Conservation (phyloP, 2,329 filamentous ascomycete species). For the Pseudogymnoascus pannorum region DNA sequence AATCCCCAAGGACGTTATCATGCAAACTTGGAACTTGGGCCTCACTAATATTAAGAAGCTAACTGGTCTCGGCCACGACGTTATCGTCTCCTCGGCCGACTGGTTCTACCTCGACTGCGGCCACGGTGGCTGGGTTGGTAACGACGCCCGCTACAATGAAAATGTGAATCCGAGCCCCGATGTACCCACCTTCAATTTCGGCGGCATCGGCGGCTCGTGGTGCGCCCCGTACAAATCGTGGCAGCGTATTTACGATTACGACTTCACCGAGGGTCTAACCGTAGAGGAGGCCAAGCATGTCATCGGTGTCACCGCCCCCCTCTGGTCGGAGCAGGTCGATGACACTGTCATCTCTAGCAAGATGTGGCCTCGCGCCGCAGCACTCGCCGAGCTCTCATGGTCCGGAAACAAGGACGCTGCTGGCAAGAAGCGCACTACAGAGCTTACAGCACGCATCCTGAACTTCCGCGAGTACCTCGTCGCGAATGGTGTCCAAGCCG, state of each 20-base stretch:
- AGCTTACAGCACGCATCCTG: slow-evolving; percentile 47
- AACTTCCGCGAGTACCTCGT: slow-evolving; percentile 55
- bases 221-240: slow-evolving; percentile 74
- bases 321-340: slow-evolving; percentile 75
- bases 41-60: slow-evolving; percentile 52
- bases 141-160: slow-evolving; percentile 49
- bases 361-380: slow-evolving; percentile 68
- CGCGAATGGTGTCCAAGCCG: slow-evolving; percentile 44
- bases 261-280: slow-evolving; percentile 59
- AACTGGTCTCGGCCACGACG: slow-evolving; percentile 56
- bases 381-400: slow-evolving; percentile 72
- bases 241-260: slow-evolving; percentile 71
- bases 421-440: slow-evolving; percentile 57
- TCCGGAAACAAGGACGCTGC: slow-evolving; percentile 57
- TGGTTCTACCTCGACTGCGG: slow-evolving; percentile 80
- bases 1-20: slow-evolving; percentile 60
- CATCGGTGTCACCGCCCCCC: slow-evolving; percentile 68
- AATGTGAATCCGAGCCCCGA: slow-evolving; percentile 53
- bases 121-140: slow-evolving; percentile 63
- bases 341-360: slow-evolving; percentile 62
- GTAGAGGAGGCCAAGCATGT: slow-evolving; percentile 55
- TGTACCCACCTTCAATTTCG: slow-evolving; percentile 41
- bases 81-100: slow-evolving; percentile 66
- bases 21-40: slow-evolving; percentile 69
- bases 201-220: slow-evolving; percentile 69